Conservation (phyloP, 306 rosid genomes). For the Senna tora region DNA sequence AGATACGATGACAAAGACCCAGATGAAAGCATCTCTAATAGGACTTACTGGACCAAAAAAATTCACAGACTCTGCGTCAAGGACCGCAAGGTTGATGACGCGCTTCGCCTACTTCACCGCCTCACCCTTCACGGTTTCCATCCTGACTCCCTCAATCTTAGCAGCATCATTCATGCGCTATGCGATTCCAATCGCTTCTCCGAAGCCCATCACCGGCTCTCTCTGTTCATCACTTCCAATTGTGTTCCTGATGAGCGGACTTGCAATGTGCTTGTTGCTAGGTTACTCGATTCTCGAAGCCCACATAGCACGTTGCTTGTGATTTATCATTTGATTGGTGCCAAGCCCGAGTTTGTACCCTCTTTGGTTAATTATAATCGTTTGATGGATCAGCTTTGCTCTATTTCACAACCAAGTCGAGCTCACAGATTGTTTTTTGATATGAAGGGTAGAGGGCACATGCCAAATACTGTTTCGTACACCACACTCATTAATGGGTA, state of each 20-base stretch:
- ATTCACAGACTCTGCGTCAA: conserved; percentile 51
- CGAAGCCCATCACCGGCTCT: conserved; percentile 71
- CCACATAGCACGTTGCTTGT: conserved; percentile 57
- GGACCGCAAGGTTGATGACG: conserved; percentile 50
- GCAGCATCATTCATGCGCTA: conserved; percentile 64
- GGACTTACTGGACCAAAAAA: conserved; percentile 52
- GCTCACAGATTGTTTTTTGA: conserved; percentile 74
- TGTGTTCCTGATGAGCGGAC: conserved; percentile 77
- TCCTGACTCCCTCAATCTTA: conserved; percentile 51
- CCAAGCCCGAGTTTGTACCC: conserved; percentile 69
- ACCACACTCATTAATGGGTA: conserved; percentile 80
- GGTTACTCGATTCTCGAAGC: conserved; percentile 58
- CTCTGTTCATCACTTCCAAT: conserved; percentile 51
- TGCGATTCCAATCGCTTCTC: conserved; percentile 68
- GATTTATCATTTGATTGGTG: conserved; percentile 38
- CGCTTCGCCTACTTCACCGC: conserved; percentile 52
- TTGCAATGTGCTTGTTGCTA: conserved; percentile 76
- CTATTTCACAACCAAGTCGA: conserved; percentile 44
- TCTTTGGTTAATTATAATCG: conserved; percentile 76
- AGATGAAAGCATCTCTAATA: conserved; percentile 44
- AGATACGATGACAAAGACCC: not conserved
- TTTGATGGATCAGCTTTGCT: conserved; percentile 81
- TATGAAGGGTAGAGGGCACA: conserved; percentile 70
- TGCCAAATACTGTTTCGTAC: conserved; percentile 70
- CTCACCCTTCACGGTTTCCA: conserved; percentile 57